phyloP scores from a whole-genome alignment of 2,329 filamentous ascomycete species.

The Phialocephala subalpina region DNA sequence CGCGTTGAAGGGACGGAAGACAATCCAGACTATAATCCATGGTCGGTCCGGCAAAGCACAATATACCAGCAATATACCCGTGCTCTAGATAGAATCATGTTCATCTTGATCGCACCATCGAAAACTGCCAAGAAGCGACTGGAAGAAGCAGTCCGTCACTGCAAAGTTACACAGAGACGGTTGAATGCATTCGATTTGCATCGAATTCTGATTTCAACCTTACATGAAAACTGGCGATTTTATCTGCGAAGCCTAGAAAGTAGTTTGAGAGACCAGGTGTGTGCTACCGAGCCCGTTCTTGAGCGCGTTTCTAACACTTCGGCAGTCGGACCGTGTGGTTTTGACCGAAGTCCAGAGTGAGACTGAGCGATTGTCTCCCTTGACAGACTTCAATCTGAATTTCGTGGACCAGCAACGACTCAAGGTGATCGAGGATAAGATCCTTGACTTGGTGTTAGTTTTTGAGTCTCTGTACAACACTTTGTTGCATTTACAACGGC shows the following conservation, averaged over 20 bases:
- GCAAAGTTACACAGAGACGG: background rate
- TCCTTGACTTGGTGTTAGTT: conserved; percentile 26
- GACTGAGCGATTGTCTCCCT: conserved; percentile 1
- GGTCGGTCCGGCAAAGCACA: conserved; percentile 30
- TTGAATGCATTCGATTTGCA: conserved; percentile 31
- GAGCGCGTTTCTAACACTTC: background rate
- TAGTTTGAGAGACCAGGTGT: conserved; percentile 19
- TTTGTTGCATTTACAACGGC: conserved; percentile 15
- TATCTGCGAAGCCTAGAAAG: conserved; percentile 26
- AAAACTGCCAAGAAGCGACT: conserved; percentile 11
- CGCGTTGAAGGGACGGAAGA: background rate
- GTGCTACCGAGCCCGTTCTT: background rate
- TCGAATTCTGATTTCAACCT: conserved; percentile 23
- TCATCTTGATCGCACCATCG: conserved; percentile 23
- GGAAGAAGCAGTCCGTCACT: background rate
- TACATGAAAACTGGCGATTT: conserved; percentile 28
- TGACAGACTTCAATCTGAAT: conserved; percentile 22
- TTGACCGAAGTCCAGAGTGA: conserved; percentile 15
- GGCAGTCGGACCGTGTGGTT: conserved; percentile 19
- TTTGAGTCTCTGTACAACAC: conserved; percentile 29
- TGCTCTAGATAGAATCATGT: conserved; percentile 11
- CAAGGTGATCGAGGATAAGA: conserved; percentile 29
- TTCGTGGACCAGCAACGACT: conserved; percentile 29
- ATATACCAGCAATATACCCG: conserved; percentile 30
- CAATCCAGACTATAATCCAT: conserved; percentile 29